Percentiles rank a stretch among this genome's conserved stretches.
Conservation (phyloP, 805 yeast genomes). For the Metschnikowia lunata region DNA sequence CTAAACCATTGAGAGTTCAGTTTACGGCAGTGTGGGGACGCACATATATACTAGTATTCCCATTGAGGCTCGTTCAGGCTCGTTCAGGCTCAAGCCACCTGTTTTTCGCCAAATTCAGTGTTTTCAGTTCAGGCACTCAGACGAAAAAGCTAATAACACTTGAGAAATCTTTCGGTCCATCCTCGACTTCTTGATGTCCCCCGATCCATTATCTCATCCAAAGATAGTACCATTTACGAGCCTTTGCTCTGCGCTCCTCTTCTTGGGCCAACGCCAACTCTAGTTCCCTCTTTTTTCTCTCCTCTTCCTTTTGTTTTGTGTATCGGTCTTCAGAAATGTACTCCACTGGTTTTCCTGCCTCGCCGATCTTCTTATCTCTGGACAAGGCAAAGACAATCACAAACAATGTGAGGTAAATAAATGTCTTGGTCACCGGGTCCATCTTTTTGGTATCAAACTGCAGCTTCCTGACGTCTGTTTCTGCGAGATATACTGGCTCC, state of each 20-base stretch:
- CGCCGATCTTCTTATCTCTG: conserved; percentile 51
- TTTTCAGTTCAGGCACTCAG: too few relatives aligned
- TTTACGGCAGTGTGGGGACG: too few relatives aligned
- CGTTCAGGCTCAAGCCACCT: too few relatives aligned
- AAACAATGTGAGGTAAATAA: conserved; percentile 46
- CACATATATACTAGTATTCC: too few relatives aligned
- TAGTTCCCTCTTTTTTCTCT: conserved; percentile 7
- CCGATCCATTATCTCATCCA: conserved; percentile 36
- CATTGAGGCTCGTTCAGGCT: too few relatives aligned
- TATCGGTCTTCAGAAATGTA: conserved; percentile 36
- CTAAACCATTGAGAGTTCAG: too few relatives aligned
- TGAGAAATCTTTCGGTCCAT: too few relatives aligned
- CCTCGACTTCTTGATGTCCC: too few relatives aligned
- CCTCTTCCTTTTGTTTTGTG: conserved; percentile 21
- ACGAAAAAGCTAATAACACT: too few relatives aligned
- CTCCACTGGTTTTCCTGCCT: conserved; percentile 39
- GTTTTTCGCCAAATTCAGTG: too few relatives aligned
- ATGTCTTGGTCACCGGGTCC: conserved; percentile 54
- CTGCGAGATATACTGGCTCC: conserved; percentile 39
- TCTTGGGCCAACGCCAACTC: conserved; percentile 12
- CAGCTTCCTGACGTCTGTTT: conserved; percentile 40
- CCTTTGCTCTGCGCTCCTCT: conserved; percentile 11
- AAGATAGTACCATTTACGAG: conserved; percentile 47
- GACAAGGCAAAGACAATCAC: conserved; percentile 49
- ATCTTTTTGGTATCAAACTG: conserved; percentile 46